Base-by-base conservation (phyloP, 306 rosid genomes). In the Cercis canadensis region DNA sequence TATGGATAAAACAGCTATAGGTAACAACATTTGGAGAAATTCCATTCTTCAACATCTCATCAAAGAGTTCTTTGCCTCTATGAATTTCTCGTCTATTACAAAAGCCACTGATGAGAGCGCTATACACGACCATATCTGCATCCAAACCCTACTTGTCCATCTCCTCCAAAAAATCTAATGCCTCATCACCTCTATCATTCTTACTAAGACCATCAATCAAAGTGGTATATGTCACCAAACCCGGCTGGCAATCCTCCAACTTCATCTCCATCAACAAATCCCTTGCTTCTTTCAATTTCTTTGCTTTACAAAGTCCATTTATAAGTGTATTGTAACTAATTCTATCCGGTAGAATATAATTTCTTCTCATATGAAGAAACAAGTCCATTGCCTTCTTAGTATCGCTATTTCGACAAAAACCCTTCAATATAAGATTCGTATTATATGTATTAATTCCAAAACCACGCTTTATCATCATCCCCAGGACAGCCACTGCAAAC, bases 151-250 rank as follows among this genome's bases (percentile, higher is more conserved):
- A 74, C 60, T 82, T 72, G 79, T 70, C 84, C 96, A 90, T 86
- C 83, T 88, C 92, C 81, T 81, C 80, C 70, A 87, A 60, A 66
- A 90, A 67, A 19, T 62, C 80, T 56, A 87, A 41, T 5, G 95
- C 92, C 78, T 76, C 89, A 4, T 73, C 84, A 39, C 74, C 76
- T 43, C 78, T 75, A 40, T 91, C 86, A 73, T 74, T 78, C 80
- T 89, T 90, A 71, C 92, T 81, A 59, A 87, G 70, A 31, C 91
- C 87, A 73, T 83, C 61, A 57, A 89, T 81, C 86, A 94, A 72
- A 60, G 71, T 73, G 31, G 79, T 40, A 80, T 80, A 89, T 0
- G 97, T 87, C 36, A 80, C 81, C 75, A 46, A 31, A 60, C 83
- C 76, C 1, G 97, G 96, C 16, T 41, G 64, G 67, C 79, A 83